Percentiles rank a stretch among this genome's conserved stretches.
phyloP scores from a whole-genome alignment of 2,329 filamentous ascomycete species.

The Fusarium subtropicale region DNA sequence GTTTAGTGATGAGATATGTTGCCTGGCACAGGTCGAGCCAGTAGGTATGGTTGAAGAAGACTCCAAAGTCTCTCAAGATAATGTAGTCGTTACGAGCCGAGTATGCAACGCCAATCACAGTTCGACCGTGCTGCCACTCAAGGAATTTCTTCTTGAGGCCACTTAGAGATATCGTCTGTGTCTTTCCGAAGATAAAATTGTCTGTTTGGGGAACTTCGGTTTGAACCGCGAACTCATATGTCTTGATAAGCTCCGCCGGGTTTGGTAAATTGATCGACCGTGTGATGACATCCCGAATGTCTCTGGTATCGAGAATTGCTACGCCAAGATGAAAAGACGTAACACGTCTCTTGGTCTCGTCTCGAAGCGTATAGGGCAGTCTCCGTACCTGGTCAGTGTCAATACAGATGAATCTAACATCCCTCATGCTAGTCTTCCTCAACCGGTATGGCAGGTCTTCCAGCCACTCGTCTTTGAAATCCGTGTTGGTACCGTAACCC shows the following conservation, averaged over 20 bases:
- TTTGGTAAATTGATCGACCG: neutral
- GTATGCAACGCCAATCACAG: slow-evolving; percentile 10
- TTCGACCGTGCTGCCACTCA: neutral
- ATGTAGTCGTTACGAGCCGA: slow-evolving; percentile 1
- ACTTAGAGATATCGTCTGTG: slow-evolving; percentile 2
- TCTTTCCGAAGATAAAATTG: slow-evolving; percentile 12
- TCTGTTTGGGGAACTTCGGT: neutral
- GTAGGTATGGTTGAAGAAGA: neutral
- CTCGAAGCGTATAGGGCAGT: neutral
- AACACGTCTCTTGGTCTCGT: neutral
- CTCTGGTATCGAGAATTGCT: slow-evolving; percentile 25
- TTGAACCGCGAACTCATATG: slow-evolving; percentile 18
- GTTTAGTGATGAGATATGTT: slow-evolving; percentile 4
- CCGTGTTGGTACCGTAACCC: neutral
- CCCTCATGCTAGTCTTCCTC: slow-evolving; percentile 1
- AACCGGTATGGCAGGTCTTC: neutral
- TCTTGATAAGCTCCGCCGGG: slow-evolving; percentile 1
- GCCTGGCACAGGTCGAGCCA: slow-evolving; percentile 17
- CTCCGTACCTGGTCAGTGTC: slow-evolving; percentile 8
- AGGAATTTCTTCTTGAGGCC: slow-evolving; percentile 1
- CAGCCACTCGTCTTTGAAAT: neutral
- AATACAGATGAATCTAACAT: slow-evolving; percentile 20
- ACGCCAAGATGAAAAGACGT: slow-evolving; percentile 24
- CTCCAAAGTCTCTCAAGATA: neutral
- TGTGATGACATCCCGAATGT: neutral